Percentiles rank a stretch among this genome's conserved stretches.
Evolutionary conservation across 2,329 filamentous ascomycete species (phyloP).

Genomic region (Colletotrichum limetticola): DNA sequence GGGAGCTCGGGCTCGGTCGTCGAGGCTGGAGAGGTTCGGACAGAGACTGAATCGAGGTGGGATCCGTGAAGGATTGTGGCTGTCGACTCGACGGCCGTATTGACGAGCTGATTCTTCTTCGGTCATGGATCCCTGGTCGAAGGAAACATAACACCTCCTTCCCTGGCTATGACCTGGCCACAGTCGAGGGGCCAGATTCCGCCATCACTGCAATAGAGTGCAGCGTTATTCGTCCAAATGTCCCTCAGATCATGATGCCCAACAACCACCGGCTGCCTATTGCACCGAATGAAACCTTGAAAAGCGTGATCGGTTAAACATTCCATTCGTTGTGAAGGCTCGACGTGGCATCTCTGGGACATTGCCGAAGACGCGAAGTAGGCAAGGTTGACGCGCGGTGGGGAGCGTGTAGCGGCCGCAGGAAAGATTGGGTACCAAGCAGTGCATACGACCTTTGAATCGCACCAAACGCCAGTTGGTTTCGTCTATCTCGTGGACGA

Average conservation of each 20-base stretch:
- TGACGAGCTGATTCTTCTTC: background rate
- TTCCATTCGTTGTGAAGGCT: background rate
- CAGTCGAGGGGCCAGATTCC: background rate
- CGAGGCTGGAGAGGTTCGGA: background rate
- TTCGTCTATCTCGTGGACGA: background rate
- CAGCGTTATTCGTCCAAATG: background rate
- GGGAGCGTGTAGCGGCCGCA: background rate
- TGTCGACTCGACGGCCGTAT: background rate
- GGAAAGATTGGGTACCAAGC: background rate
- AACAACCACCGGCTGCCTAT: background rate
- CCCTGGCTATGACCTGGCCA: background rate
- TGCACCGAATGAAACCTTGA: background rate
- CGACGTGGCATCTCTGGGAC: background rate
- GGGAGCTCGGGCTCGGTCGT: background rate
- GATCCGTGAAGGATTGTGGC: background rate
- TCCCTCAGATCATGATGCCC: background rate
- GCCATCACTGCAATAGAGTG: background rate
- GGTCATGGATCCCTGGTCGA: background rate
- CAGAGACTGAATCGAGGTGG: background rate
- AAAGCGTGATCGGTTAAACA: background rate
- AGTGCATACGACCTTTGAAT: background rate
- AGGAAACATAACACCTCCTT: background rate
- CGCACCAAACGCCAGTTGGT: background rate
- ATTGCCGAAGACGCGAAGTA: background rate
- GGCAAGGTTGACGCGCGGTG: background rate